phyloP scores from a whole-genome alignment of 2,329 filamentous ascomycete species.

The Moelleriella libera region DNA sequence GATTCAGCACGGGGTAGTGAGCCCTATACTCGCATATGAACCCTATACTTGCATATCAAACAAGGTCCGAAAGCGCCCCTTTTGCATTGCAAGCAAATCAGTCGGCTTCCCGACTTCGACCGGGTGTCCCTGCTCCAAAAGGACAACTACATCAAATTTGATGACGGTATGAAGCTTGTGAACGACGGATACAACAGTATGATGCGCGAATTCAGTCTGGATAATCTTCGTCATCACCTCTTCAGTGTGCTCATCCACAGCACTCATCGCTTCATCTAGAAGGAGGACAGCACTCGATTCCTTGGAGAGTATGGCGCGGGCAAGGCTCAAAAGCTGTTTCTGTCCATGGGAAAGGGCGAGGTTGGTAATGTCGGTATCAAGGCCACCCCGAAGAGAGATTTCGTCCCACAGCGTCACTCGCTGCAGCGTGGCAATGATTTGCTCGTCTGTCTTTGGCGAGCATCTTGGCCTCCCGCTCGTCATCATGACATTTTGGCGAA shows the following conservation, averaged over 20 bases:
- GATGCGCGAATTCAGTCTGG: neutral
- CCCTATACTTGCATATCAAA: too few relatives aligned
- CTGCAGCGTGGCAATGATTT: neutral
- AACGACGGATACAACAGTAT: neutral
- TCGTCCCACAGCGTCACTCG: slow-evolving; percentile 6
- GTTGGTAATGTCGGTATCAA: slow-evolving; percentile 3
- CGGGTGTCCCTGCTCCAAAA: too few relatives aligned
- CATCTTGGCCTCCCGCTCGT: neutral
- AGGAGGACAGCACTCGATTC: neutral
- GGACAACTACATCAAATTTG: neutral
- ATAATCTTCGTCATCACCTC: neutral
- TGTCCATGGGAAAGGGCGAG: slow-evolving; percentile 6
- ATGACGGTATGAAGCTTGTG: neutral
- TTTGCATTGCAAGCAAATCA: too few relatives aligned
- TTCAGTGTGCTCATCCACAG: neutral
- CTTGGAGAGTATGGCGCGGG: slow-evolving; percentile 2
- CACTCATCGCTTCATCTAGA: slow-evolving; percentile 1
- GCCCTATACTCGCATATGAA: too few relatives aligned
- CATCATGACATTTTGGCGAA: slow-evolving; percentile 36
- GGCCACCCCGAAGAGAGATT: slow-evolving; percentile 2
- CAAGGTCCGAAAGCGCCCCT: too few relatives aligned
- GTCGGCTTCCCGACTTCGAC: too few relatives aligned
- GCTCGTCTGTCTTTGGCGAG: slow-evolving; percentile 16
- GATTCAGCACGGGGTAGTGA: too few relatives aligned
- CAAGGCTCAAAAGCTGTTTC: slow-evolving; percentile 8